Evolutionary conservation across 495 filamentous ascomycete genomes (phyloP), one percentile per base, ranked within the genome.

Genomic region (Penicillium ochrochloron): DNA sequence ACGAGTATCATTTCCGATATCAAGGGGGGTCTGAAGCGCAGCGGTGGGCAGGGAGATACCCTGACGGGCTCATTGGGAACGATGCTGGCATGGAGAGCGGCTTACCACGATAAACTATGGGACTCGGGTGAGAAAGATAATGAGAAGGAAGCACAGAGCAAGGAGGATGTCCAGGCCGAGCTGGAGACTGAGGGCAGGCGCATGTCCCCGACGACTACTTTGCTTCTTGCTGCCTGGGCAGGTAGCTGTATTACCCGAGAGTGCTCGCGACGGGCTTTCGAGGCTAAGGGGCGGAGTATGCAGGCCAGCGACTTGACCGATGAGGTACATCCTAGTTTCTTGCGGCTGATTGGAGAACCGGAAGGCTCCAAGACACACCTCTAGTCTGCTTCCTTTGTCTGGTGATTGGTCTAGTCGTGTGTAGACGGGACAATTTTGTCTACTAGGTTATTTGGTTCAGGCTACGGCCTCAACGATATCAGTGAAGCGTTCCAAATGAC

Each of bases 291-390:
- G 5, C 85, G 95, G 67, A 92, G 91, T 71, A 79, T 99, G 72
- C 95, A 99, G 80, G 95, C 95, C 1, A 92, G 91, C 73, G 95
- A 99, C 78, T 81, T 99, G 74, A 97, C 95, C 2, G 92, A 93
- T 35, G 88, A 97, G 76, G 92, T 99, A 27, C 87, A 93, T 64
- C 82, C 82, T 25, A 91, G 93, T 15, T 99, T 97, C 75, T 71
- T 90, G 70, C 88, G 88, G 61, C 67, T 97, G 35, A 90, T 97
- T 74, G 82, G 84, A 57, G 82, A 86, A 70, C 83, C 79, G 8
- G 81, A 84, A 56, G 76, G 61, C 39, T 79, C 82, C 27, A 80
- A 83, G 66, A 65, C 71, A 31, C 75, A 69, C 50, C 74, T 80
- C 23, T 80, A 77, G 68, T 27, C 52, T 55, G 17, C 2, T 7